Evolutionary conservation across 805 yeast genomes (phyloP).

Genomic region (Kodamaea leandrae): DNA sequence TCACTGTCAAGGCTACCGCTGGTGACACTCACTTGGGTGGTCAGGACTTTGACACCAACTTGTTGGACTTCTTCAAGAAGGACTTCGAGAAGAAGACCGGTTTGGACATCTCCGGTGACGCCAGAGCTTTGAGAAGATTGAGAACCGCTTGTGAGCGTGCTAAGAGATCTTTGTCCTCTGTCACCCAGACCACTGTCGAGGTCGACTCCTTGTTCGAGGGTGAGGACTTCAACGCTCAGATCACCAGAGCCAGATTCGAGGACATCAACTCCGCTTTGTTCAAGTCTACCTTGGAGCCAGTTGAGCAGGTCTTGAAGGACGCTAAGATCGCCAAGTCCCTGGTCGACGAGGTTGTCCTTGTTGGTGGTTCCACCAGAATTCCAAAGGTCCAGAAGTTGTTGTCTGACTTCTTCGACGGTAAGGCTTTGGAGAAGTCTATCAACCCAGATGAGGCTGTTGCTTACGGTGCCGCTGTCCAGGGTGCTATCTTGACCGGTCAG

Average conservation of each 20-base stretch:
- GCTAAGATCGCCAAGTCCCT: constrained; percentile 40
- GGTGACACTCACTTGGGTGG: constrained; percentile 55
- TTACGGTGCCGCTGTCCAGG: constrained; percentile 51
- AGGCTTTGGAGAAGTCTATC: constrained; percentile 48
- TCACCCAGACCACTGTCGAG: constrained; percentile 49
- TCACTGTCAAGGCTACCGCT: constrained; percentile 90
- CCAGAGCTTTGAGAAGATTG: constrained; percentile 51
- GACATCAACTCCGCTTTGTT: constrained; percentile 49
- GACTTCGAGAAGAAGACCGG: constrained; percentile 49
- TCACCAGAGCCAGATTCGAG: constrained; percentile 52
- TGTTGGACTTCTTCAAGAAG: constrained; percentile 46
- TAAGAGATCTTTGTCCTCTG: constrained; percentile 49
- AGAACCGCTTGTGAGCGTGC: constrained; percentile 54
- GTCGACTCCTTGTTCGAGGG: constrained; percentile 50
- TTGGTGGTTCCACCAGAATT: constrained; percentile 53
- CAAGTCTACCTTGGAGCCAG: constrained; percentile 50
- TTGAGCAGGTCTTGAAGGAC: constrained; percentile 49
- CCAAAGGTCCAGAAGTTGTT: constrained; percentile 50
- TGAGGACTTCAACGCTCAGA: constrained; percentile 49
- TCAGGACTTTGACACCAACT: constrained; percentile 52
- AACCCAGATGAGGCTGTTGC: constrained; percentile 54
- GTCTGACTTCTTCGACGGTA: constrained; percentile 50
- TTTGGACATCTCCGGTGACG: constrained; percentile 44
- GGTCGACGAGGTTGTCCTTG: constrained; percentile 49
- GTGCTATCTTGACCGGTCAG: constrained; percentile 51